phyloP scores from a whole-genome alignment of 2,329 filamentous ascomycete species.

The Fonsecaea multimorphosa region DNA sequence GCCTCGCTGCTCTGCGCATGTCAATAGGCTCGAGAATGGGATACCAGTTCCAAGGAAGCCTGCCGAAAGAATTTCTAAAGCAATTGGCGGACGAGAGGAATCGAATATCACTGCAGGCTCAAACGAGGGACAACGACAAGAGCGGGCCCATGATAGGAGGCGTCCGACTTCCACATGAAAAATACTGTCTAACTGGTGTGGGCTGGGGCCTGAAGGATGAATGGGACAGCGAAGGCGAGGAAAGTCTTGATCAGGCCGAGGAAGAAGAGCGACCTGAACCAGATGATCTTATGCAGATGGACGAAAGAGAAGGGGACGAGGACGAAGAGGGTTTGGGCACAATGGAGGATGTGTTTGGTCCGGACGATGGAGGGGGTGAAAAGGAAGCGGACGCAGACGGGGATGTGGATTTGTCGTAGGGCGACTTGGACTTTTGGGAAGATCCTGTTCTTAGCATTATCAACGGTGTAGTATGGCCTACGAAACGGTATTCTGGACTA shows the following conservation, averaged over 20 bases:
- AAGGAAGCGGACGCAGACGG: constrained; percentile 50
- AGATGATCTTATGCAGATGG: constrained; percentile 38
- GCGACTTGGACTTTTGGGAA: not conserved
- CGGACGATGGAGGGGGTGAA: constrained; percentile 45
- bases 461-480: constrained; percentile 7
- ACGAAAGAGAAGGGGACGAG: constrained; percentile 41
- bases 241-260: constrained; percentile 44
- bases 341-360: constrained; percentile 45
- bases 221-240: constrained; percentile 63
- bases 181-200: constrained; percentile 64
- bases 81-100: constrained; percentile 64
- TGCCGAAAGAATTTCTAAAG: constrained; percentile 68
- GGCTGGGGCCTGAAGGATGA: constrained; percentile 64
- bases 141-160: constrained; percentile 55
- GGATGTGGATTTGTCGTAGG: constrained; percentile 43
- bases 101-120: constrained; percentile 59
- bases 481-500: not conserved
- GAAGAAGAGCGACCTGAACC: constrained; percentile 33
- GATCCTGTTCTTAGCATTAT: not conserved
- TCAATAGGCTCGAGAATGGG: constrained; percentile 64
- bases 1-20: constrained; percentile 63
- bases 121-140: constrained; percentile 38
- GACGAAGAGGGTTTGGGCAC: constrained; percentile 40
- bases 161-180: constrained; percentile 65
- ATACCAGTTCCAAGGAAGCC: constrained; percentile 63